Base-by-base conservation (phyloP, 2,329 filamentous ascomycete genomes). In the Monosporascus cannonballus region DNA sequence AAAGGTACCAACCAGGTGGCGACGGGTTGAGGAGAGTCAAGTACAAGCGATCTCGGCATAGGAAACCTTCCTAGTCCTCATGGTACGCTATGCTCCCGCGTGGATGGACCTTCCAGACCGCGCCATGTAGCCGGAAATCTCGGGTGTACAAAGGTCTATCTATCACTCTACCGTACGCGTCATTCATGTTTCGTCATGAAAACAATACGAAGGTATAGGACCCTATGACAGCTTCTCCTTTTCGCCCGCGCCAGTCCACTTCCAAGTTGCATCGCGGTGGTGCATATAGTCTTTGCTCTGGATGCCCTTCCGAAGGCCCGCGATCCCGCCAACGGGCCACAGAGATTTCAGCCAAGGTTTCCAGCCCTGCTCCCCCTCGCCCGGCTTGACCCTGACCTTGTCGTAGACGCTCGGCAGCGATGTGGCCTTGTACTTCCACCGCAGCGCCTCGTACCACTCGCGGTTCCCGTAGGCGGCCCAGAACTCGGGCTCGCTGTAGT, bases 401-500 rank as follows among this genome's bases (percentile, higher is more conserved):
- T 89, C 83, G 69, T 84, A 88, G 5, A 90, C 84, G 46, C 73
- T 83, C 25, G 86, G 86, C 60, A 90, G 69, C 6, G 76, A 74
- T 1, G 71, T 73, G 14, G 86, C 87, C 47, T 75, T 67, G 68
- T 87, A 90, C 64, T 85, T 87, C 24, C 64, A 56, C 17, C 87
- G 73, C 59, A 90, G 71, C 1, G 64, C 72, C 34, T 87, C 78
- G 66, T 90, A 90, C 77, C 77, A 82, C 20, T 65, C 61, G 44
- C 73, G 69, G 48, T 81, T 75, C 51, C 75, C 76, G 66, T 89
- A 89, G 49, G 84, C 73, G 36, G 71, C 62, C 84, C 85, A 89
- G 69, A 89, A 90, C 64, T 88, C 82, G 0, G 78, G 72, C 64
- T 87, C 80, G n/a, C 80, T 78, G 68, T 94, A 94, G 72, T 91